phyloP scores from a whole-genome alignment of 2,329 filamentous ascomycete species.

The Sphaerulina populicola region DNA sequence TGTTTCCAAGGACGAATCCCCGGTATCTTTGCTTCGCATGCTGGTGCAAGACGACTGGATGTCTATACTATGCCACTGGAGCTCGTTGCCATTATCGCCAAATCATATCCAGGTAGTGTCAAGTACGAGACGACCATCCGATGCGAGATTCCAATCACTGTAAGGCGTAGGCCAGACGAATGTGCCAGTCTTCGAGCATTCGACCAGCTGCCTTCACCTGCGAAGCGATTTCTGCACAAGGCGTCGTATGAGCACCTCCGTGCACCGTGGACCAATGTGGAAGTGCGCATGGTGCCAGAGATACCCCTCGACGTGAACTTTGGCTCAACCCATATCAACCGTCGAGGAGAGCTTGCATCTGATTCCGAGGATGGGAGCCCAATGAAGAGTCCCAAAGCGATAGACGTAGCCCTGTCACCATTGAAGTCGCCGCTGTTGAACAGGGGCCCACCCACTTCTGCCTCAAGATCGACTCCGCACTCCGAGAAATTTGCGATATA shows the following conservation, averaged over 20 bases:
- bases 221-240: slow-evolving; percentile 7
- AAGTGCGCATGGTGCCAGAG: slow-evolving; percentile 7
- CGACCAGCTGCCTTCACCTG: slow-evolving; percentile 8
- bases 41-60: slow-evolving; percentile 19
- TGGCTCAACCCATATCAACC: slow-evolving; percentile 14
- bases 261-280: not conserved
- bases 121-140: slow-evolving; percentile 21
- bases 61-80: slow-evolving; percentile 23
- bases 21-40: slow-evolving; percentile 10
- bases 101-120: slow-evolving; percentile 17
- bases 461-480: not conserved
- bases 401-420: slow-evolving; percentile 2
- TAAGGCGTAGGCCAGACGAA: slow-evolving; percentile 20
- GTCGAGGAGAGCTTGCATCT: slow-evolving; percentile 13
- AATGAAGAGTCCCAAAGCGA: slow-evolving; percentile 3
- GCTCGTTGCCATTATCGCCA: slow-evolving; percentile 15
- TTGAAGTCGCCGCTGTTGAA: not conserved
- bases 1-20: slow-evolving; percentile 20
- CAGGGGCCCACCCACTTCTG: not conserved
- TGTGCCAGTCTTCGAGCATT: slow-evolving; percentile 9
- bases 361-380: slow-evolving; percentile 8
- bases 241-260: not conserved
- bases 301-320: slow-evolving; percentile 1
- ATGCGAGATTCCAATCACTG: slow-evolving; percentile 20
- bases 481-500: not conserved